Conservation (phyloP, 2,329 filamentous ascomycete genomes). For the Neonectria hederae region DNA sequence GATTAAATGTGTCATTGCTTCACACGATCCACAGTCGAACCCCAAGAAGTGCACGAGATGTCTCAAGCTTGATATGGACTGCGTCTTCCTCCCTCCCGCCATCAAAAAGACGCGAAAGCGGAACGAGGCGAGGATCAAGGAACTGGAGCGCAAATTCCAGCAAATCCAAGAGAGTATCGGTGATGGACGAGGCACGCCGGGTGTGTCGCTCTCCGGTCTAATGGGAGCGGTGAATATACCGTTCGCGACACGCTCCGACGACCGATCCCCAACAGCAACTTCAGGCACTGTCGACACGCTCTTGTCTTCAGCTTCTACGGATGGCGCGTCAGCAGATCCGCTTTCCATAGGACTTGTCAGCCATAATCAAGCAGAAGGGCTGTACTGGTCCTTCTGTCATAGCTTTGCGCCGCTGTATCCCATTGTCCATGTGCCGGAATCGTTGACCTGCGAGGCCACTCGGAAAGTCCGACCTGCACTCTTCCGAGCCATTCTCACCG, state of each 20-base stretch:
- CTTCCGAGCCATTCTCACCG: slow-evolving; percentile 20
- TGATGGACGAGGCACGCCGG: not conserved
- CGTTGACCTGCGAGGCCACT: slow-evolving; percentile 3
- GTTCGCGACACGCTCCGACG: slow-evolving; percentile 2
- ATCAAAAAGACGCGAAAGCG: slow-evolving; percentile 20
- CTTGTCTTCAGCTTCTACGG: not conserved
- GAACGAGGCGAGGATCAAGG: slow-evolving; percentile 26
- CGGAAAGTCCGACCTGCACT: slow-evolving; percentile 15
- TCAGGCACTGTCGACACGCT: not conserved
- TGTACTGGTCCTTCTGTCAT: slow-evolving; percentile 16
- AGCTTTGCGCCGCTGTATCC: slow-evolving; percentile 18
- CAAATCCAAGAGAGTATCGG: slow-evolving; percentile 12
- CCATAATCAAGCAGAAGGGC: slow-evolving; percentile 5
- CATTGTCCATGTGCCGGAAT: slow-evolving; percentile 10
- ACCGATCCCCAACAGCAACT: not conserved
- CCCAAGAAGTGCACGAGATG: slow-evolving; percentile 17
- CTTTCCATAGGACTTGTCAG: slow-evolving; percentile 13
- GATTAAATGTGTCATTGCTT: slow-evolving; percentile 2
- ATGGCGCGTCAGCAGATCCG: slow-evolving; percentile 2
- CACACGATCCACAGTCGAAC: not conserved
- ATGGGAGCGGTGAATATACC: not conserved
- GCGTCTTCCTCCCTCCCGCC: slow-evolving; percentile 20
- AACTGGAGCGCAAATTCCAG: slow-evolving; percentile 24
- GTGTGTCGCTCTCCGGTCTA: not conserved
- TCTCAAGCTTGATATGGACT: slow-evolving; percentile 20